Base-by-base conservation (phyloP, 225 moss, liverwort and hornwort genomes). In the Marchantia polymorpha region DNA sequence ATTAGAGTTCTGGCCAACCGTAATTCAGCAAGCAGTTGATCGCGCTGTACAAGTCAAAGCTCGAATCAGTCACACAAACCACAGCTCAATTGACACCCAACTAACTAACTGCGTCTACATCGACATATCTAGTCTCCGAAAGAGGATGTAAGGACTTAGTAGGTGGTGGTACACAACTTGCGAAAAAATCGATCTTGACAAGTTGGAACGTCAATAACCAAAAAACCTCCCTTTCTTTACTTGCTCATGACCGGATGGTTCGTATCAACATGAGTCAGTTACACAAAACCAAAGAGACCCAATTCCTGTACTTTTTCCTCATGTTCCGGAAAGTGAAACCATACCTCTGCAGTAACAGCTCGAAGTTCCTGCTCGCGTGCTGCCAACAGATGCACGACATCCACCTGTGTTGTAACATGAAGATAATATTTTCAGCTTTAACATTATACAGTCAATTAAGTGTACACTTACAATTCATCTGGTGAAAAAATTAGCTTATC, bases 311-410 rank as follows among this genome's bases (percentile, higher is more conserved):
- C 20, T 71, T 20, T 9, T 0, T 50, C 27, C 11, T 22, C 50
- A 49, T 71, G n/a, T n/a, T 65, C 22, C 30, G 67, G 30, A 17
- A 8, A 5, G 8, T 46, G 29, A 58, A 23, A 50, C 23, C 63
- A 76, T 77, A 86, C 96, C 96, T 94, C 96, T 78, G 99, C 93
- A 48, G 92, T 86, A 72, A 99, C 88, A 59, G 93, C 95, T 74
- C 95, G 94, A 65, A 95, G 85, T 84, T 93, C 95, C 90, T 99
- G 99, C 90, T 99, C 99, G 75, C 99, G 92, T 61, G 91, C 84
- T 84, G 92, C 89, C 78, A 99, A 85, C 79, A 91, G 90, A 86
- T 93, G 92, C 78, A 95, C 93, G 70, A 95, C 84, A 81, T 99
- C 99, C 78, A 93, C 95, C 94, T 94, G 90, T 76, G 87, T 49